Evolutionary conservation across 139 green algal genomes (phyloP).

Genomic region (Pseudopediastrum boryanum): DNA sequence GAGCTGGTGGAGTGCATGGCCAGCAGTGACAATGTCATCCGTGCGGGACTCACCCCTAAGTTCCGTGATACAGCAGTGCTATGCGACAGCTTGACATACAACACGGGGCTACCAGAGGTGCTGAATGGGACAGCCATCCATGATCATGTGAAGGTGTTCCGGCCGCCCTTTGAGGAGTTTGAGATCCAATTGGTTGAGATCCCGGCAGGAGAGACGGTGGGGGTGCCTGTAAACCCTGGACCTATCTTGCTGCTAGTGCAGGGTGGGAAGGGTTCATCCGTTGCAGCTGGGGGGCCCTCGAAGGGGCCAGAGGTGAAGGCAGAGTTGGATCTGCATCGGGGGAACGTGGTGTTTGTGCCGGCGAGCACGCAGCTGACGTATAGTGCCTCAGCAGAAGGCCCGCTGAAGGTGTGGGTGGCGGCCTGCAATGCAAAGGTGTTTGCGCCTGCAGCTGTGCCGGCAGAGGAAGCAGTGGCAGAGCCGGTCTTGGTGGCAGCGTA

Average conservation of each 20-base stretch:
- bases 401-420: conserved; percentile 49
- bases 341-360: conserved; percentile 59
- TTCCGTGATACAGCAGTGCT: conserved; percentile 82
- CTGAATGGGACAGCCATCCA: conserved; percentile 43
- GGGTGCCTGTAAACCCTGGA: conserved; percentile 48
- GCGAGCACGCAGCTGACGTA: conserved; percentile 46
- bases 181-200: conserved; percentile 65
- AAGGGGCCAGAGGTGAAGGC: conserved; percentile 6
- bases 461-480: conserved; percentile 10
- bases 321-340: conserved; percentile 8
- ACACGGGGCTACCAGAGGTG: conserved; percentile 55
- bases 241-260: conserved; percentile 61
- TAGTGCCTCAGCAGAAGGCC: conserved; percentile 3
- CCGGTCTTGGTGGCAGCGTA: conserved; percentile 1
- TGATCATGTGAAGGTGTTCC: conserved; percentile 62
- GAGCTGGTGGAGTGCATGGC: conserved; percentile 95
- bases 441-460: conserved; percentile 21
- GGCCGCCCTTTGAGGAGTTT: conserved; percentile 93
- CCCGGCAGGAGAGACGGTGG: conserved; percentile 12
- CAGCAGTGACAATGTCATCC: conserved; percentile 95
- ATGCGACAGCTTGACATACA: conserved; percentile 92
- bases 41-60: conserved; percentile 97
- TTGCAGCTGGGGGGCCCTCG: conserved; percentile 1
- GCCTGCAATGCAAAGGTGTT: conserved; percentile 57
- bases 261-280: conserved; percentile 32